Conservation (phyloP, 106 monocot genomes). For the Amphibolis antarctica region DNA sequence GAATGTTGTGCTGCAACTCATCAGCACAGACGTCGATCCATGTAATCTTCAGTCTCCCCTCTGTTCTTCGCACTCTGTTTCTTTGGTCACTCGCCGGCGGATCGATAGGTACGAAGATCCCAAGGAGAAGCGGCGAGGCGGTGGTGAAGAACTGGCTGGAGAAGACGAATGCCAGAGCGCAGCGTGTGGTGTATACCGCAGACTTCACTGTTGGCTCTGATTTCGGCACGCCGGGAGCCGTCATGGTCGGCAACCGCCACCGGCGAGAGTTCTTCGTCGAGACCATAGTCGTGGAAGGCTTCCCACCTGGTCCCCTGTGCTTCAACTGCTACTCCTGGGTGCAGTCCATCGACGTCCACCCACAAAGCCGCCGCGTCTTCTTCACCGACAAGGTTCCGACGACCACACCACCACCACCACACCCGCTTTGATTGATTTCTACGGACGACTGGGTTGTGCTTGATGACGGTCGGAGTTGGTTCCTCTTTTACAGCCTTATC, state of each 20-base stretch:
- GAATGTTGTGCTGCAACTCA: conserved; percentile 59
- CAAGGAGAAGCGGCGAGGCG: conserved; percentile 42
- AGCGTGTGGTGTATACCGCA: conserved; percentile 42
- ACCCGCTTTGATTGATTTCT: not conserved
- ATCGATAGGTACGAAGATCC: conserved; percentile 31
- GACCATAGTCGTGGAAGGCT: conserved; percentile 60
- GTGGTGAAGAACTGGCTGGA: conserved; percentile 57
- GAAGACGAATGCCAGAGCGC: conserved; percentile 43
- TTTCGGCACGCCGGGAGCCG: conserved; percentile 72
- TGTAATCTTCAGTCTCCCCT: conserved; percentile 8
- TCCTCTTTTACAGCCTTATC: conserved; percentile 37
- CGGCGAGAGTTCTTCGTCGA: conserved; percentile 74
- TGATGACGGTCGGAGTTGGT: not conserved
- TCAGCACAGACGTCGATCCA: conserved; percentile 58
- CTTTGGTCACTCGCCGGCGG: not conserved
- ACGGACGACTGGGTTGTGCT: not conserved
- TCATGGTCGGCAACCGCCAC: conserved; percentile 61
- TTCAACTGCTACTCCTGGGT: conserved; percentile 72
- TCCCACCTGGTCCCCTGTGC: conserved; percentile 29
- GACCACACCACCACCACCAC: not conserved
- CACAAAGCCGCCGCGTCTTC: conserved; percentile 50
- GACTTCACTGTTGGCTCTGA: conserved; percentile 51
- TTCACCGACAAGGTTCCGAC: conserved; percentile 48
- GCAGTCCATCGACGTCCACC: conserved; percentile 34
- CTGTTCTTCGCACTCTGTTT: not conserved